Base-by-base conservation (phyloP, 345 rosid species). In the Linum trigynum region DNA sequence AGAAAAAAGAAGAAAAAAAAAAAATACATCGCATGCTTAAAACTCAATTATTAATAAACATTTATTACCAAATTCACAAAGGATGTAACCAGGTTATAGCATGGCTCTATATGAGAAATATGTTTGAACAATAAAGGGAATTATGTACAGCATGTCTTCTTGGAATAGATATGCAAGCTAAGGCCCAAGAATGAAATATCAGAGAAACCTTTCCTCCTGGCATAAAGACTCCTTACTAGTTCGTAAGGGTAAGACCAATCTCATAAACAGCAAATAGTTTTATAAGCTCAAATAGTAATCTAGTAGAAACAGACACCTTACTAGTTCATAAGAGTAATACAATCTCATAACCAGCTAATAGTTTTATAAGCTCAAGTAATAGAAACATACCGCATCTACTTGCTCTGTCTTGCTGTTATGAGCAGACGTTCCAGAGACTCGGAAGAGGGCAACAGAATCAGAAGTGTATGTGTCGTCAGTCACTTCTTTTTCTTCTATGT, bases 331-430 rank as follows among this genome's bases (percentile, higher is more conserved):
- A 5, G 6, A 4, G 50, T 11, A 48, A 48, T 12, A 48, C 53
- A 48, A 48, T 48, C 14, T 48, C 12, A 48, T 9, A 3, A 15
- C 14, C 9, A 48, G 11, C 53, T 48, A 12, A 10, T 3, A 48
- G 9, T 48, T 41, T 41, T 8, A 41, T 41, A 41, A 41, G 45
- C 45, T 4, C 45, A 48, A 48, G 53, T 48, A 71, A 51, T 61
- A 57, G 55, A 15, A 70, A 75, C 81, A 50, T 79, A 95, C 99
- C 71, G 87, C 72, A 73, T 95, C 94, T 70, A 95, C 91, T 86
- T 95, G 97, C 72, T 83, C 61, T 50, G 77, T 83, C 74, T 84
- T 88, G 67, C 83, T 83, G 78, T 85, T 95, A 75, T 91, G 91
- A 67, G 71, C 74, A 8, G 80, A 80, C 68, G 91, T 84, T 71